Evolutionary conservation across 371 early-diverging fungal genomes (phyloP).

Genomic region (Batkoa obscura): DNA sequence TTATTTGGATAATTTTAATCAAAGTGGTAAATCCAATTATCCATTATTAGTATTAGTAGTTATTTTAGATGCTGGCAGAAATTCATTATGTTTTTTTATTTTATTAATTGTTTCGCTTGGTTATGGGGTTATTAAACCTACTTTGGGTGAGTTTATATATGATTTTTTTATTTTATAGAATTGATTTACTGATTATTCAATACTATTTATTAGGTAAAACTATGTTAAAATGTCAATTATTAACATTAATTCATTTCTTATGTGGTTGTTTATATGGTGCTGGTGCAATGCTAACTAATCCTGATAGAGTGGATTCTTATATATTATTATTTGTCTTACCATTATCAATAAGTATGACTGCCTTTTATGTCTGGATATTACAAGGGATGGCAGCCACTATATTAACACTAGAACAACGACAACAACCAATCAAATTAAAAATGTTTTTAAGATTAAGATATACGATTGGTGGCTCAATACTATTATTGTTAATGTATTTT

Average conservation of each 20-base stretch:
- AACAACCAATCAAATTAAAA: conserved; percentile 66
- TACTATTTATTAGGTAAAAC: conserved; percentile 29
- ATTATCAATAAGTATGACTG: conserved; percentile 68
- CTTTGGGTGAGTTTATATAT: background rate
- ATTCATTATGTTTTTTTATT: conserved; percentile 86
- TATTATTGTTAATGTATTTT: conserved; percentile 53
- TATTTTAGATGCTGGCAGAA: conserved; percentile 72
- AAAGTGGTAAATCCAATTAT: conserved; percentile 30
- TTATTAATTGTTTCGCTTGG: conserved; percentile 85
- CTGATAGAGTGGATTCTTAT: conserved; percentile 44
- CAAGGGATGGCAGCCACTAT: conserved; percentile 40
- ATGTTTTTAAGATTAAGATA: conserved; percentile 81
- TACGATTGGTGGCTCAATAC: conserved; percentile 51
- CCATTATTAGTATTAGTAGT: conserved; percentile 39
- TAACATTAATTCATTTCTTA: conserved; percentile 64
- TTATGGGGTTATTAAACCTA: conserved; percentile 81
- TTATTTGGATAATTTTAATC: conserved; percentile 61
- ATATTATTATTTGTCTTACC: conserved; percentile 74
- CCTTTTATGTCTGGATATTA: conserved; percentile 82
- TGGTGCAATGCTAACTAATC: conserved; percentile 53
- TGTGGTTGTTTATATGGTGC: conserved; percentile 75
- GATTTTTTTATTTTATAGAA: no score
- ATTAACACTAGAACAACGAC: conserved; percentile 38
- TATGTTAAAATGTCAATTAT: conserved; percentile 65
- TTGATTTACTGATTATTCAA: no score